These are phyloP conservation scores for Phialophora tarda DNA, from an alignment of 2,329 filamentous ascomycete genomes.

Conservation along the genomic window DNA sequence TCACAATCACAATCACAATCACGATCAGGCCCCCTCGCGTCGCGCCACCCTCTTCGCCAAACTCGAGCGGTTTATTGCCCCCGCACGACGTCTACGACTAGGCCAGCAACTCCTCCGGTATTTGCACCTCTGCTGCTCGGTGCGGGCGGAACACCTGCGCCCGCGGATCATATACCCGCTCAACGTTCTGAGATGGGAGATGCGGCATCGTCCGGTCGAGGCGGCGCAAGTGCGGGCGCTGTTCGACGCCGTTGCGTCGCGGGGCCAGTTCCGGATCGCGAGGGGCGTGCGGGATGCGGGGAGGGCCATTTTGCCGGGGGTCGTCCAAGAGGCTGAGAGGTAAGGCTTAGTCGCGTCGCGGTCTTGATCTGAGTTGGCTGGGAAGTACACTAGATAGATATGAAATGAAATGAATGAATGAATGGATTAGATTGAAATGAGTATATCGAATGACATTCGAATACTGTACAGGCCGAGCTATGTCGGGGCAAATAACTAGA, in stretches of 20 bases:
- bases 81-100: constrained; percentile 1
- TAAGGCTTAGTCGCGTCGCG: not conserved
- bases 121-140: not conserved
- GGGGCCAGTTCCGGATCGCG: constrained; percentile 12
- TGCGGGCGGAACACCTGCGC: not conserved
- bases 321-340: not conserved
- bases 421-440: too few relatives aligned
- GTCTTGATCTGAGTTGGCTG: too few relatives aligned
- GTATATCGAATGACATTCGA: too few relatives aligned
- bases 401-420: too few relatives aligned
- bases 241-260: constrained; percentile 13
- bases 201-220: constrained; percentile 12
- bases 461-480: not conserved
- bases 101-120: constrained; percentile 6
- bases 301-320: not conserved
- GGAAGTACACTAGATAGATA: too few relatives aligned
- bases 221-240: constrained; percentile 3
- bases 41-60: not conserved
- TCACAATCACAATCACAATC: not conserved
- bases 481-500: not conserved
- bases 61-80: not conserved
- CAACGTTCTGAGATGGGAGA: constrained; percentile 20
- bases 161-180: constrained; percentile 15
- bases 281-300: constrained; percentile 18
- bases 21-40: too few relatives aligned